Base-by-base conservation (phyloP, 1,139 yeast genomes). In the Pichia sp. region DNA sequence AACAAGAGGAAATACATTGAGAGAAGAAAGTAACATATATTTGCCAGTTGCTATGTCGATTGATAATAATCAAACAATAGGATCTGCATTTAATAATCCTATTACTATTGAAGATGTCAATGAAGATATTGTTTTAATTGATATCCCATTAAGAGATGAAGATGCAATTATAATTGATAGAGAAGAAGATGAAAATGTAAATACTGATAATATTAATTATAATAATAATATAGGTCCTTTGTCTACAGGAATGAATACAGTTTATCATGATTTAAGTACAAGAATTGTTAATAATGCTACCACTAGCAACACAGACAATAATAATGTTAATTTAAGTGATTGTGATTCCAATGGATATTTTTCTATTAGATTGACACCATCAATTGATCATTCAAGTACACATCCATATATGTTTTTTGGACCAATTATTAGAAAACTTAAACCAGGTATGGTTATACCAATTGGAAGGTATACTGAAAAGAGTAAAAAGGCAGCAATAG, bases 381-480 rank as follows among this genome's bases (percentile, higher is more conserved):
- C 86, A 53, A 84, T 89, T 46, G 96, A 87, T 63, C 94, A 87
- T 59, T 80, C 92, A 1, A 73, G 90, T 2, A 71, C 86, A 7
- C 72, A 82, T 30, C 82, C 92, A 5, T 89, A 92, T 22, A 73
- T 87, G 50, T 87, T 86, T 63, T 86, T 87, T 60, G 82, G 87
- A 12, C 94, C 96, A 2, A 73, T 89, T 23, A 82, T 87, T 43
- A 77, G 97, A 57, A 81, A 78, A 54, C 77, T 87, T 30, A 77
- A 77, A 51, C 82, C 87, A 8, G 78, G 75, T 27, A 70, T 80
- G 42, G 68, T 68, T 35, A 72, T 92, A 37, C 71, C 83, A 27
- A 76, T 92, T 37, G 97, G 97, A 2, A 71, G 97, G 48, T 85
- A 85, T 63, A 86, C 95, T 0, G 96, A 87, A 54, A 81, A 84